phyloP scores from a whole-genome alignment of 2,329 filamentous ascomycete genomes.

The Bipolaris victoriae region DNA sequence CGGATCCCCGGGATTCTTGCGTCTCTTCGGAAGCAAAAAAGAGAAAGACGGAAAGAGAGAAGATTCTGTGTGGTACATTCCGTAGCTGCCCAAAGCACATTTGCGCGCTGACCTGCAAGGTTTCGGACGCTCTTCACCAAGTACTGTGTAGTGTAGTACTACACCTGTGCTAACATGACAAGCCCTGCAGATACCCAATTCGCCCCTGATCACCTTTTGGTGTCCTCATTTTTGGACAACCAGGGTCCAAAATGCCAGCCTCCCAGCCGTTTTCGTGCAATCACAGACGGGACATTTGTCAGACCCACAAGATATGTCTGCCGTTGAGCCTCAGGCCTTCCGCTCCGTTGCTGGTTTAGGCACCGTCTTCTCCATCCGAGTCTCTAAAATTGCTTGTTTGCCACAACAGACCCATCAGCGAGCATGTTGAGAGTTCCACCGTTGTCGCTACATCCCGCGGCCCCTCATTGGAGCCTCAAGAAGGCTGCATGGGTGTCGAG shows the following conservation, averaged over 20 bases:
- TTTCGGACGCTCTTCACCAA: background rate
- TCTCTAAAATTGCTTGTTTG: background rate
- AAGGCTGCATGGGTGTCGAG: background rate
- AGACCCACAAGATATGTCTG: conserved; percentile 13
- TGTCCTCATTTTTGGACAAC: background rate
- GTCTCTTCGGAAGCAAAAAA: background rate
- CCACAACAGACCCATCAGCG: background rate
- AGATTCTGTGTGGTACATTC: background rate
- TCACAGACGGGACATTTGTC: background rate
- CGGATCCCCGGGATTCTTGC: background rate
- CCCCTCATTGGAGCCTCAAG: background rate
- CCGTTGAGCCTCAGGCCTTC: conserved; percentile 8
- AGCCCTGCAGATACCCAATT: background rate
- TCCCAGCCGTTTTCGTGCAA: background rate
- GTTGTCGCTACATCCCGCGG: background rate
- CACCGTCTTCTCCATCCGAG: conserved; percentile 10
- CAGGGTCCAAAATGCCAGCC: background rate
- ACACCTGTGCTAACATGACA: background rate
- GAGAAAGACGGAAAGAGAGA: background rate
- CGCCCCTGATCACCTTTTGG: background rate
- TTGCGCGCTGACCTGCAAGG: background rate
- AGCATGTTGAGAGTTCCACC: background rate
- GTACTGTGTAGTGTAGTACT: too few relatives aligned
- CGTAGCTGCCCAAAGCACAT: background rate
- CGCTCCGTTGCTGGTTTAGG: conserved; percentile 10